Base-by-base conservation (phyloP, 192 early-diverging fungal species). In the Rhizophagus prolifer region DNA sequence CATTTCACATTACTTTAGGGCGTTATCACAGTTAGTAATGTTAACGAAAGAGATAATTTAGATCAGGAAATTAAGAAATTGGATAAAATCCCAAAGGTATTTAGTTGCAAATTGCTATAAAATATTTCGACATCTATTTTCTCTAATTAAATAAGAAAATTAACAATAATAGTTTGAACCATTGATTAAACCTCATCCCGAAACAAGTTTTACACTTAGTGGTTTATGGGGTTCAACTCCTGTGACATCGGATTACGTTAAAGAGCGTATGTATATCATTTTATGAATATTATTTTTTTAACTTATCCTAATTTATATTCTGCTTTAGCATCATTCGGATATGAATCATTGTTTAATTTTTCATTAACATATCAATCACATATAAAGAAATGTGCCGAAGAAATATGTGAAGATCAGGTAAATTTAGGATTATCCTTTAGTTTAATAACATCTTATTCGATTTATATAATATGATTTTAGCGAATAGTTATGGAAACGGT, bases 321-420 rank as follows among this genome's bases (percentile, higher is more conserved):
- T 66, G 0, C 34, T 30, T 38, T 67, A 76, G 74, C 64, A 50
- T 76, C 58, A 46, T 76, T 76, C 21, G 58, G 46, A 36, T 58
- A 76, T 58, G 74, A 76, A 23, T 64, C 74, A 10, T 36, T 76
- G 21, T 67, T n/a, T 31, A 76, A 76, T 30, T 23, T 64, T 44
- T 30, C 64, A 12, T 30, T 26, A 31, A 64, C 26, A 13, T 76
- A 63, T 58, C 74, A 76, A 62, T 58, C 74, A 23, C 63, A 30
- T 50, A 66, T 76, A 44, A 60, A 44, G 28, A 60, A 30, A 66
- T 76, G 63, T 23, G 74, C 26, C 36, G 63, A 76, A 65, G 74
- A 76, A 66, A 76, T 76, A 26, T 76, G 74, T n/a, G 75, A 76
- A 58, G 75, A 76, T 23, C 75, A 76, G 50, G 75, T 76, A 68